A percentile compares a stretch with the other conserved stretches of the same genome.
Conservation (phyloP, 257 asterid species). For the Solanum habrochaites region DNA sequence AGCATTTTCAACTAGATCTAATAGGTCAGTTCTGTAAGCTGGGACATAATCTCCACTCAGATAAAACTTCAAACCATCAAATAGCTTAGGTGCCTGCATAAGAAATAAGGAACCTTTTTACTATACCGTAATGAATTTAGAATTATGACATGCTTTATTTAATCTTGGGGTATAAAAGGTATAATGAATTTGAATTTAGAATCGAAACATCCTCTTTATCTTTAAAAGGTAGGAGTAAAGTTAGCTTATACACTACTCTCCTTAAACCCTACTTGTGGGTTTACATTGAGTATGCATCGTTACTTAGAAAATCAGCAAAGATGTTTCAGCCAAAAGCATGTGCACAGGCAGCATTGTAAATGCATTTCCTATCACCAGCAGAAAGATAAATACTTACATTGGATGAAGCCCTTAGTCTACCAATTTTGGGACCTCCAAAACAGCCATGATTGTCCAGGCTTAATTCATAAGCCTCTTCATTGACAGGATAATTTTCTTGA, state of each 20-base stretch:
- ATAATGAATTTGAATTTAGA: too few relatives aligned
- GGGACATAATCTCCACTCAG: constrained; percentile 51
- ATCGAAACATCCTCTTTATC: not conserved
- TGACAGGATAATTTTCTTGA: constrained; percentile 36
- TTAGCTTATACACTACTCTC: not conserved
- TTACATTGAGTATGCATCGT: not conserved
- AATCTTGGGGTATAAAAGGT: not conserved
- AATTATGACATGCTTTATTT: not conserved
- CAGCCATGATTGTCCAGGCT: constrained; percentile 72
- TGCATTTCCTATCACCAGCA: not conserved
- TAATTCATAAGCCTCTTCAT: constrained; percentile 76
- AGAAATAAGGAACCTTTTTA: not conserved
- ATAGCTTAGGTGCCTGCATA: constrained; percentile 66
- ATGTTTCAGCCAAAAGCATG: not conserved
- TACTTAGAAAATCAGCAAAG: not conserved
- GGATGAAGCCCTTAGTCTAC: constrained; percentile 48
- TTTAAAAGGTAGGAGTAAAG: not conserved
- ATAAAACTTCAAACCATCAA: constrained; percentile 45
- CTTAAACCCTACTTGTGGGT: not conserved
- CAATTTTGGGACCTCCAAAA: constrained; percentile 60
- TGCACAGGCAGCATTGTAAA: not conserved
- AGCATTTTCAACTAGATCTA: constrained; percentile 47
- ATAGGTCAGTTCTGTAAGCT: constrained; percentile 46
- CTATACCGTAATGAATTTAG: not conserved
- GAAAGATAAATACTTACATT: constrained; percentile 32